These are phyloP conservation scores for Viola odorata DNA, from an alignment of 345 rosid genomes.

Conservation along the genomic window DNA sequence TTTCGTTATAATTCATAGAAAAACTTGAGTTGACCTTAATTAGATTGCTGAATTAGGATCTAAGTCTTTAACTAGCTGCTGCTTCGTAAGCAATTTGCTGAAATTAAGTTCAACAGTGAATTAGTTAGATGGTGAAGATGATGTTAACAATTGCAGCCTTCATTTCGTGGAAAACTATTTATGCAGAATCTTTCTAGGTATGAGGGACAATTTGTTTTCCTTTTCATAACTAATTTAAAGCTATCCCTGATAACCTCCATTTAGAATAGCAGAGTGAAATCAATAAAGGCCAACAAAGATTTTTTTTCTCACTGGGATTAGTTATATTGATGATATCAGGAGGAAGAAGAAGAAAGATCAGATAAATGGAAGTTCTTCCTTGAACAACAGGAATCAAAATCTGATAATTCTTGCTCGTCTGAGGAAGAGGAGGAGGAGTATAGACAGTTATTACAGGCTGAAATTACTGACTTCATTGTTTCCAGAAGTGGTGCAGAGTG, in stretches of 20 bases:
- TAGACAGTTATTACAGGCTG: conserved; percentile 19
- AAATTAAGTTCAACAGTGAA: neutral
- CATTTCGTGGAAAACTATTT: too few relatives aligned
- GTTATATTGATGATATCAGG: conserved; percentile 38
- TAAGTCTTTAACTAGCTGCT: neutral
- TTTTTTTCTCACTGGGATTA: too few relatives aligned
- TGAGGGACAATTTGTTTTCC: neutral
- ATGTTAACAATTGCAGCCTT: neutral
- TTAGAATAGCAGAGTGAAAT: neutral
- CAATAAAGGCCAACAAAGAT: neutral
- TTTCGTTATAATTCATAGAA: neutral
- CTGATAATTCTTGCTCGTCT: conserved; percentile 20
- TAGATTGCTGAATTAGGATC: too few relatives aligned
- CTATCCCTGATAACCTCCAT: neutral
- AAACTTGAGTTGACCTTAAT: neutral
- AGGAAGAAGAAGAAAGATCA: conserved; percentile 85
- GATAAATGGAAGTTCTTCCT: conserved; percentile 68
- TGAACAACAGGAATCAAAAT: conserved; percentile 33
- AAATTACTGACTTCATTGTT: conserved; percentile 12
- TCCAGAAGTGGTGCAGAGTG: conserved; percentile 13
- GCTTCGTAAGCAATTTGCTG: neutral
- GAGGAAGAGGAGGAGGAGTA: conserved; percentile 26
- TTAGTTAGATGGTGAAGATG: neutral
- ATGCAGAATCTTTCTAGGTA: neutral
- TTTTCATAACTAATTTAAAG: neutral